Evolutionary conservation across 2,329 filamentous ascomycete genomes (phyloP).

Genomic region (Cadophora sp.): DNA sequence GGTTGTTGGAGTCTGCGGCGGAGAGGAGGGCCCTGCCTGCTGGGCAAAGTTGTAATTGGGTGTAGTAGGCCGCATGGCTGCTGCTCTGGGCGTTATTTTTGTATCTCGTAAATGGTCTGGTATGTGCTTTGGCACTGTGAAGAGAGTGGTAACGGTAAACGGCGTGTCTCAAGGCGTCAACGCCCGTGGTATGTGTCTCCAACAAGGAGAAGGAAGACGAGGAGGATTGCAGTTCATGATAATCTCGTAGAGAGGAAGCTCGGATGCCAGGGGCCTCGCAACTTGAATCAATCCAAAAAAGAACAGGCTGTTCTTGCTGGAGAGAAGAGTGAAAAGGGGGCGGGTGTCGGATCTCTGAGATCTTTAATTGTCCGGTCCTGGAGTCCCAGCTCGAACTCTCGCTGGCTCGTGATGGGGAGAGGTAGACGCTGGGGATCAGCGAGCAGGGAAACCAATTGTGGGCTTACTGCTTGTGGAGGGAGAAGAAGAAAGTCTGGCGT

Average conservation of each 20-base stretch:
- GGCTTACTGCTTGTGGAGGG: constrained; percentile 21
- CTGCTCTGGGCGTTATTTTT: constrained; percentile 1
- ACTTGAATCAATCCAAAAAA: constrained; percentile 33
- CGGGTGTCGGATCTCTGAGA: constrained; percentile 32
- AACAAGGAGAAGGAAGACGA: constrained; percentile 44
- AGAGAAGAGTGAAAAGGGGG: constrained; percentile 30
- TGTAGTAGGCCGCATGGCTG: constrained; percentile 50
- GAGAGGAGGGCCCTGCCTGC: constrained; percentile 53
- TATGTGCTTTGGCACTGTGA: constrained; percentile 26
- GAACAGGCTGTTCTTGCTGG: constrained; percentile 25
- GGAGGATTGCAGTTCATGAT: constrained; percentile 47
- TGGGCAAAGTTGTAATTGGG: constrained; percentile 50
- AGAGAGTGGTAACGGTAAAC: constrained; percentile 14
- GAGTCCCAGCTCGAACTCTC: constrained; percentile 23
- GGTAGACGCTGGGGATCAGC: constrained; percentile 33
- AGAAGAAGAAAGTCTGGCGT: constrained; percentile 31
- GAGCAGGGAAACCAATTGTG: constrained; percentile 38
- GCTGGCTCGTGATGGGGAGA: constrained; percentile 23
- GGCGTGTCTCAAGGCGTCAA: constrained; percentile 44
- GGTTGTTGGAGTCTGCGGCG: constrained; percentile 55
- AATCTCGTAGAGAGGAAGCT: constrained; percentile 35
- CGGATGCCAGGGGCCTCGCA: constrained; percentile 38
- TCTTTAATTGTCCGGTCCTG: constrained; percentile 28
- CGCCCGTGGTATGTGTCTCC: constrained; percentile 45
- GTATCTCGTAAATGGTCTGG: constrained; percentile 18